Evolutionary conservation across 1,139 yeast species (phyloP).

Genomic region (Suhomyces coccinellae): DNA sequence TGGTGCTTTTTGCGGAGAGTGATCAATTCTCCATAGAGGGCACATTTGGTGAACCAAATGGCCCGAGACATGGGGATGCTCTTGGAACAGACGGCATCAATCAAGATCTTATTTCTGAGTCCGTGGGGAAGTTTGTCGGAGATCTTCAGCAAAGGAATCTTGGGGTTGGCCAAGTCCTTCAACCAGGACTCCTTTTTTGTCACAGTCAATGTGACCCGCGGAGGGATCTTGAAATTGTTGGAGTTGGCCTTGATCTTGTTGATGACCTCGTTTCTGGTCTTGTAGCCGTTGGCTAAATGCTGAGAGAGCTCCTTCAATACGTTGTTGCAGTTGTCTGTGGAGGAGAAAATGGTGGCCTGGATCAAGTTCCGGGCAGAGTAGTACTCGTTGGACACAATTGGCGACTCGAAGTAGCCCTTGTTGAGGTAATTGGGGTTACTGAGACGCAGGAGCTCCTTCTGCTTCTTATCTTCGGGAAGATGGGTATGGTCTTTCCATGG

Average conservation of each 20-base stretch:
- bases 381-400: slow-evolving; percentile 56
- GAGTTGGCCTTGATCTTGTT: slow-evolving; percentile 59
- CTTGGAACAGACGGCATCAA: slow-evolving; percentile 70
- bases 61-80: slow-evolving; percentile 76
- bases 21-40: slow-evolving; percentile 77
- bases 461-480: slow-evolving; percentile 39
- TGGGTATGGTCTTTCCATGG: slow-evolving; percentile 72
- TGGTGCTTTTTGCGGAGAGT: slow-evolving; percentile 56
- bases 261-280: slow-evolving; percentile 59
- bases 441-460: slow-evolving; percentile 29
- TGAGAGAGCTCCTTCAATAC: slow-evolving; percentile 46
- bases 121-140: slow-evolving; percentile 92
- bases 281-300: slow-evolving; percentile 62
- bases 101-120: slow-evolving; percentile 64
- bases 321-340: slow-evolving; percentile 39
- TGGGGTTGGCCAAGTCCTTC: slow-evolving; percentile 68
- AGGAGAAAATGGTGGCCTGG: slow-evolving; percentile 43
- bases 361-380: slow-evolving; percentile 53
- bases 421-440: slow-evolving; percentile 37
- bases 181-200: slow-evolving; percentile 85
- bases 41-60: slow-evolving; percentile 86
- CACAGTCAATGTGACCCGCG: slow-evolving; percentile 85
- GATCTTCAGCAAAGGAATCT: slow-evolving; percentile 63
- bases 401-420: slow-evolving; percentile 52
- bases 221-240: slow-evolving; percentile 69